Base-by-base conservation (phyloP, 805 yeast genomes). In the Zygosaccharomyces siamensis region DNA sequence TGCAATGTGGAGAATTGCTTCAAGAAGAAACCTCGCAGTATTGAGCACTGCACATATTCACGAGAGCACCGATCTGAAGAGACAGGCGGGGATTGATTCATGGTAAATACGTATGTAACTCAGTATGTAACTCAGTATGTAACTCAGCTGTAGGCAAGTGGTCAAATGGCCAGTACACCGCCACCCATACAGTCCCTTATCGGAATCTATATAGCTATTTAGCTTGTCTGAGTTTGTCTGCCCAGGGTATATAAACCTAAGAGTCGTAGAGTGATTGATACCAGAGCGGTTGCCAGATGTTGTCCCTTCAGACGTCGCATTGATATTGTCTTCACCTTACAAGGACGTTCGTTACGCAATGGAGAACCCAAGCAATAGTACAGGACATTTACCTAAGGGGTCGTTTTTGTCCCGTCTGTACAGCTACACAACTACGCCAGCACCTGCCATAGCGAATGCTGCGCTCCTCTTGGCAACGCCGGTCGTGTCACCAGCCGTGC, bases 381-480 rank as follows among this genome's bases (percentile, higher is more conserved):
- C 41, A 14, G 49, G 52, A 8, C 42, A 42, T 32, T 40, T 47
- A 24, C 38, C 39, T 16, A 38, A 38, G 27, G 40, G 38, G 27
- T 46, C 45, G 5, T 21, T 35, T 6, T 32, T 45, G 45, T 27
- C 33, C 7, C 60, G 58, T 43, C 47, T 67, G n/a, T 69, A 69
- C 47, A 59, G 59, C 26, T 61, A 61, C 46, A 60, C 73, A 0
- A 47, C 55, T 5, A 76, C 82, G 0, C 81, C 83, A 4, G 65
- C 69, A 27, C 78, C 80, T 8, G 73, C 81, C 4, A 70, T 73
- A 71, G 48, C 65, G 1, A 69, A 74, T 39, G 55, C 77, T 0
- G 57, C 67, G 0, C 52, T 70, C 31, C 56, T 78, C 27, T 49
- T 73, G 4, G 57, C 67, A 2, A 67, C 76, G 1, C 76, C 77